These are phyloP conservation scores for Letharia columbiana DNA, from an alignment of 495 filamentous ascomycete genomes.

Conservation along the genomic window DNA sequence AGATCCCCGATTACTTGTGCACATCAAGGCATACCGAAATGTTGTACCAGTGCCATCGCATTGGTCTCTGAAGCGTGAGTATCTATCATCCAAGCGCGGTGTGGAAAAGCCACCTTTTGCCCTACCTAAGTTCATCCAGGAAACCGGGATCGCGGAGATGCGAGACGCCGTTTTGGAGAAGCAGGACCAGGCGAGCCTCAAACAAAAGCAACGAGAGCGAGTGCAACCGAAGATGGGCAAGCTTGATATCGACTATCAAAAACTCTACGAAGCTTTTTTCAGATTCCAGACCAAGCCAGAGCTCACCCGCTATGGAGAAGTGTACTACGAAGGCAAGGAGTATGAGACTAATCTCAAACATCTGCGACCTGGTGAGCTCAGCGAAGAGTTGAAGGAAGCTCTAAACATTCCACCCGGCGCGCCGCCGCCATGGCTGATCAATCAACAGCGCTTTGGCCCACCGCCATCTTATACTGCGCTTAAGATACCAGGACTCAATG, in stretches of 20 bases:
- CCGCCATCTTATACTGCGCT: conserved; percentile 88
- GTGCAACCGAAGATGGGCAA: conserved; percentile 96
- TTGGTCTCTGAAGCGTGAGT: conserved; percentile 94
- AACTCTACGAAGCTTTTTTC: conserved; percentile 96
- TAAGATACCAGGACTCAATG: conserved; percentile 90
- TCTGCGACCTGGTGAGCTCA: conserved; percentile 81
- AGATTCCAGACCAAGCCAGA: conserved; percentile 92
- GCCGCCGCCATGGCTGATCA: conserved; percentile 94
- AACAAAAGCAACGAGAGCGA: conserved; percentile 90
- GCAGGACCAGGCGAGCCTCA: conserved; percentile 79
- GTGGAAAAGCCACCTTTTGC: conserved; percentile 91
- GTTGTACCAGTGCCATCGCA: conserved; percentile 89
- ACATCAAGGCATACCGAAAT: conserved; percentile 91
- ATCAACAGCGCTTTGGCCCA: conserved; percentile 86
- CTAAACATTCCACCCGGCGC: conserved; percentile 90
- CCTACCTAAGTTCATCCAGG: conserved; percentile 92
- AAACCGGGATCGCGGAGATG: conserved; percentile 97
- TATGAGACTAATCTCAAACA: conserved; percentile 91
- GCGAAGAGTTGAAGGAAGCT: conserved; percentile 83
- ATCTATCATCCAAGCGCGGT: conserved; percentile 89
- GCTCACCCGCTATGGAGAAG: conserved; percentile 88
- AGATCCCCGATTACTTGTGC: conserved; percentile 81
- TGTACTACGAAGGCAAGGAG: conserved; percentile 98
- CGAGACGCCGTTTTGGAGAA: conserved; percentile 93
- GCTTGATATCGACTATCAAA: conserved; percentile 95